Evolutionary conservation across 768 basidiomycete species (phyloP).

Genomic region (Cubamyces lactineus): DNA sequence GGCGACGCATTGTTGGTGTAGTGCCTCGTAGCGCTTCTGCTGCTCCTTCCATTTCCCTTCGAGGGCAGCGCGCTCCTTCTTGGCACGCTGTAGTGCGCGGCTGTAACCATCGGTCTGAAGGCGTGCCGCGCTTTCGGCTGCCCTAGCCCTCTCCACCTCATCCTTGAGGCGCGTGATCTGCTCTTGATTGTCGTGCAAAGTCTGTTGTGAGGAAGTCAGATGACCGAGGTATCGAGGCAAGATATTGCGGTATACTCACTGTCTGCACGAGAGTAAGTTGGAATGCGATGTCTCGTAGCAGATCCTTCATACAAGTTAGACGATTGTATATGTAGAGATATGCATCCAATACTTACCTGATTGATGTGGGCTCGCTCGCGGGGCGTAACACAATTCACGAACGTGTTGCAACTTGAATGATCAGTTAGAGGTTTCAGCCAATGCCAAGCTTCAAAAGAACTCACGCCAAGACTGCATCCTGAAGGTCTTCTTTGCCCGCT

Average conservation of each 20-base stretch:
- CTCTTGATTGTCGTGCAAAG: constrained; percentile 6
- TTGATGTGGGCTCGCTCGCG: constrained; percentile 17
- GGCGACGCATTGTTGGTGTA: constrained; percentile 8
- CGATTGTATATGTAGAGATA: no score
- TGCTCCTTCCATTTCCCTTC: background rate
- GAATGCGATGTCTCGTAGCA: constrained; percentile 16
- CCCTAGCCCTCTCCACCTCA: background rate
- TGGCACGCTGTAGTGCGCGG: background rate
- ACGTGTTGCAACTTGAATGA: constrained; percentile 17
- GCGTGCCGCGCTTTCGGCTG: constrained; percentile 6
- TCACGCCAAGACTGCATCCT: constrained; percentile 17
- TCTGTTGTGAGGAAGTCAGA: background rate
- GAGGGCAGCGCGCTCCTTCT: constrained; percentile 1
- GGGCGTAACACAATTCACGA: constrained; percentile 20
- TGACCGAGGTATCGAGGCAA: background rate
- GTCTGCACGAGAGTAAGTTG: constrained; percentile 16
- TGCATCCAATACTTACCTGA: background rate
- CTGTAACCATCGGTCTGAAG: background rate
- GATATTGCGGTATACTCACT: background rate
- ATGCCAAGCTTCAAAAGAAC: background rate
- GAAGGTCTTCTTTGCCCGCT: constrained; percentile 5
- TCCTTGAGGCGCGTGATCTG: constrained; percentile 7
- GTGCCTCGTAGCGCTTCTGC: background rate
- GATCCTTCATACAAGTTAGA: background rate
- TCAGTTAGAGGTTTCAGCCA: background rate